Evolutionary conservation across 2,329 filamentous ascomycete genomes (phyloP), one percentile per base, ranked within the genome.

Genomic region (Huntiella moniliformis): DNA sequence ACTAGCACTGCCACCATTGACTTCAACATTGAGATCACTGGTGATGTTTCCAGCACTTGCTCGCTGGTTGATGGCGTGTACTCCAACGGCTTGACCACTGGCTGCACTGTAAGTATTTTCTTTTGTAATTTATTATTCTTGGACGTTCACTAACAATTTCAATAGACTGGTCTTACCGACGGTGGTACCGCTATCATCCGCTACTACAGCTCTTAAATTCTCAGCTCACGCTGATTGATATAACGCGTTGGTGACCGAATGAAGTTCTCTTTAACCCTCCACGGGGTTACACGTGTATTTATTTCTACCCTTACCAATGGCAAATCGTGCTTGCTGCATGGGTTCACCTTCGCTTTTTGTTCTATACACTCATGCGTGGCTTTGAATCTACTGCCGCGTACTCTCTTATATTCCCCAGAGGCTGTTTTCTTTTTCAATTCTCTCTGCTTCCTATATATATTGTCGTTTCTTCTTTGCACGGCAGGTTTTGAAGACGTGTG

Each of bases 11-110:
- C 74, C 34, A 62, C 66, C 51, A 77, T 94, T 35, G 70, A 86
- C 61, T 94, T 82, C 66, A 81, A 80, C 58, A 75, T 95, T 57
- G 73, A 78, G 56, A 80, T 95, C 53, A 66, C 57, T 38, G 86
- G 84, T 46, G 79, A 83, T 51, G 61, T 67, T 46, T 64, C 57
- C 52, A 58, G 56, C 42, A 55, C 61, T 42, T 93, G 84, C 72
- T 74, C 70, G 53, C 79, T 79, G 56, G 65, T 72, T 52, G 65
- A 75, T 51, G 79, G 79, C 47, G 54, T 66, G 51, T 91, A 78
- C 66, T 60, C 63, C 33, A 70, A 67, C 52, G 71, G 71, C 52
- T 58, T 62, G 11, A 36, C 22, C 50, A 67, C 64, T 51, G 84
- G 85, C 50, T 93, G 85, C 74, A 93, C 85, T 43, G 84, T 91